A percentile compares a stretch with the other conserved stretches of the same genome.
phyloP scores from a whole-genome alignment of 805 yeast species.

The Groenewaldozyma tartarivorans region DNA sequence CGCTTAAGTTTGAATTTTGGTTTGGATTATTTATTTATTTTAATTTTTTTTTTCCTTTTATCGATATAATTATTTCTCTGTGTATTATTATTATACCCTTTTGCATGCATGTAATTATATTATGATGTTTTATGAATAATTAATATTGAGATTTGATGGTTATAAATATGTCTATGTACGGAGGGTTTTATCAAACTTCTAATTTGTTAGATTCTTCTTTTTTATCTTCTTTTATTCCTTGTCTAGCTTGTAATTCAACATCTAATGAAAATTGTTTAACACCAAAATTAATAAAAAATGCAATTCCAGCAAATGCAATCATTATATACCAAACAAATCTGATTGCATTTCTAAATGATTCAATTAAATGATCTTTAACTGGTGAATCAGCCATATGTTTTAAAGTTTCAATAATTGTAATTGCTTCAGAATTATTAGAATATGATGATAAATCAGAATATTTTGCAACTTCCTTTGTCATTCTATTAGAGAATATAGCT shows the following conservation, averaged over 20 bases:
- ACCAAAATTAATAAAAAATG: constrained; percentile 13
- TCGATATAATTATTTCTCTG: no score
- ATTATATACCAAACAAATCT: constrained; percentile 15
- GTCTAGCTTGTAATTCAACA: constrained; percentile 15
- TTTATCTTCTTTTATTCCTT: constrained; percentile 13
- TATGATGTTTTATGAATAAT: no score
- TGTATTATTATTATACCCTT: no score
- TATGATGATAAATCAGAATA: constrained; percentile 5
- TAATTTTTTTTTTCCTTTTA: no score
- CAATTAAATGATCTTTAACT: constrained; percentile 7
- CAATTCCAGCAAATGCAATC: constrained; percentile 16
- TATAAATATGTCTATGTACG: no score
- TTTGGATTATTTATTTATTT: no score
- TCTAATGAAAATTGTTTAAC: constrained; percentile 22
- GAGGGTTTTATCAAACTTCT: no score
- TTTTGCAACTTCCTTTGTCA: constrained; percentile 2
- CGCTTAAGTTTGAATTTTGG: no score
- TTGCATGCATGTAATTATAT: no score
- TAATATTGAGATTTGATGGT: no score
- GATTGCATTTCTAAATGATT: constrained; percentile 16
- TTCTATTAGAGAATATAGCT: constrained; percentile 20
- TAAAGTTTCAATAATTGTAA: constrained; percentile 16
- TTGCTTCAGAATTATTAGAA: constrained; percentile 11
- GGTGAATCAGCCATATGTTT: constrained; percentile 11
- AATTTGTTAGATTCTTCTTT: no score